Percentiles rank a stretch among this genome's conserved stretches.
Evolutionary conservation across 495 filamentous ascomycete species (phyloP).

Genomic region (Bacidia gigantensis): DNA sequence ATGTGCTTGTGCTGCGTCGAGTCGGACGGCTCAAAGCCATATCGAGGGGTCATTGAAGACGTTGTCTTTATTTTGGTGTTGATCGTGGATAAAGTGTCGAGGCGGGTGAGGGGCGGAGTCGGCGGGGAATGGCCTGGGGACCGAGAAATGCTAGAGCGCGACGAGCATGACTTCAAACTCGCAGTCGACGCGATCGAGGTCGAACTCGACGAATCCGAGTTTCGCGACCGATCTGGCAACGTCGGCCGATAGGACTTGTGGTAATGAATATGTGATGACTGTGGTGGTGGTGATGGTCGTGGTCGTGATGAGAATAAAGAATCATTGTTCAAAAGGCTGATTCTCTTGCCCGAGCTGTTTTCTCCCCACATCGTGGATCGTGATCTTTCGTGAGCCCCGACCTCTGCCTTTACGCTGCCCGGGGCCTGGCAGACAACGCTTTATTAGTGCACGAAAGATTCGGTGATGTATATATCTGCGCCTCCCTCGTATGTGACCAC

Average conservation of each 20-base stretch:
- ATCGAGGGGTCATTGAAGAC: constrained; percentile 20
- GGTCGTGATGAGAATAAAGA: constrained; percentile 6
- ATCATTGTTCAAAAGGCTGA: constrained; percentile 20
- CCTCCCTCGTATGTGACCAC: background rate
- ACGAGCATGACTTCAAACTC: constrained; percentile 7
- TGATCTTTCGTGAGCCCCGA: background rate
- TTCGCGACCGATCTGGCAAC: constrained; percentile 5
- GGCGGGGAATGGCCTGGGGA: constrained; percentile 20
- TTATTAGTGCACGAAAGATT: background rate
- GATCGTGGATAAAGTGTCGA: constrained; percentile 24
- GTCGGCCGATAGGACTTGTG: constrained; percentile 1
- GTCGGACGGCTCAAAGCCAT: constrained; percentile 16
- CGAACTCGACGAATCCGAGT: constrained; percentile 8
- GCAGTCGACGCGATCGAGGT: constrained; percentile 7
- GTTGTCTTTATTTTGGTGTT: constrained; percentile 16
- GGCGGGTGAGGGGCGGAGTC: constrained; percentile 24
- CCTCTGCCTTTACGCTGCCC: background rate
- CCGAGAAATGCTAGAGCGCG: constrained; percentile 13
- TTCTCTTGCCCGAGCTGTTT: constrained; percentile 19
- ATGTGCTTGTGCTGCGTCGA: constrained; percentile 6
- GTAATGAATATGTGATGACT: background rate
- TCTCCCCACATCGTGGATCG: constrained; percentile 18
- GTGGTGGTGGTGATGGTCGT: constrained; percentile 5
- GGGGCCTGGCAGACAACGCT: background rate
- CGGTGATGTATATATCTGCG: background rate